A percentile compares a stretch with the other conserved stretches of the same genome.
These are phyloP conservation scores for Corynespora cassiicola DNA, from an alignment of 2,329 filamentous ascomycete genomes.

Conservation along the genomic window DNA sequence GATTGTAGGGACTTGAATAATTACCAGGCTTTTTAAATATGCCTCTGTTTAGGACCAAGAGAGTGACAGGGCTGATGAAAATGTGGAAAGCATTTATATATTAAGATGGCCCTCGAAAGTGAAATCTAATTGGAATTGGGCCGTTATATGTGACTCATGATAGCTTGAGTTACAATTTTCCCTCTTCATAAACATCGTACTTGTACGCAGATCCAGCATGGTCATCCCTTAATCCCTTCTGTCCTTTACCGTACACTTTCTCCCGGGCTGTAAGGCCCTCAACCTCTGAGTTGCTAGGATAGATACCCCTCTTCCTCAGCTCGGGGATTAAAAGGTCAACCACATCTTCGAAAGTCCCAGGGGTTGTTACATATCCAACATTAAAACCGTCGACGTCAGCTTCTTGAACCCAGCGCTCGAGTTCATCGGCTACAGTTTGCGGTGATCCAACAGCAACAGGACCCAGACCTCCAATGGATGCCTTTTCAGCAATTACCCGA, in stretches of 20 bases:
- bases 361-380: slow-evolving; percentile 51
- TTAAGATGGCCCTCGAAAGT: too few relatives aligned
- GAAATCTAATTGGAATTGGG: too few relatives aligned
- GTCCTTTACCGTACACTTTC: slow-evolving; percentile 68
- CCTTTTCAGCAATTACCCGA: slow-evolving; percentile 36
- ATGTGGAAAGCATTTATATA: too few relatives aligned
- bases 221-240: slow-evolving; percentile 62
- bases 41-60: too few relatives aligned
- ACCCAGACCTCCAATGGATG: slow-evolving; percentile 68
- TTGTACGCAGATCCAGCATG: slow-evolving; percentile 67
- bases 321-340: slow-evolving; percentile 47
- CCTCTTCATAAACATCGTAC: slow-evolving; percentile 67
- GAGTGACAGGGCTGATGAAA: too few relatives aligned
- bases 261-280: slow-evolving; percentile 52
- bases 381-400: slow-evolving; percentile 48
- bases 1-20: too few relatives aligned
- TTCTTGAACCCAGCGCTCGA: slow-evolving; percentile 54
- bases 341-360: slow-evolving; percentile 48
- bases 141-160: too few relatives aligned
- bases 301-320: slow-evolving; percentile 41
- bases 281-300: slow-evolving; percentile 25
- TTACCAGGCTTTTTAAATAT: too few relatives aligned
- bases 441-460: slow-evolving; percentile 32
- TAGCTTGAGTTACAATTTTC: slow-evolving; percentile 40
- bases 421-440: slow-evolving; percentile 52